Conservation (phyloP, 495 filamentous ascomycete genomes). For the Penicillium diatomitis region DNA sequence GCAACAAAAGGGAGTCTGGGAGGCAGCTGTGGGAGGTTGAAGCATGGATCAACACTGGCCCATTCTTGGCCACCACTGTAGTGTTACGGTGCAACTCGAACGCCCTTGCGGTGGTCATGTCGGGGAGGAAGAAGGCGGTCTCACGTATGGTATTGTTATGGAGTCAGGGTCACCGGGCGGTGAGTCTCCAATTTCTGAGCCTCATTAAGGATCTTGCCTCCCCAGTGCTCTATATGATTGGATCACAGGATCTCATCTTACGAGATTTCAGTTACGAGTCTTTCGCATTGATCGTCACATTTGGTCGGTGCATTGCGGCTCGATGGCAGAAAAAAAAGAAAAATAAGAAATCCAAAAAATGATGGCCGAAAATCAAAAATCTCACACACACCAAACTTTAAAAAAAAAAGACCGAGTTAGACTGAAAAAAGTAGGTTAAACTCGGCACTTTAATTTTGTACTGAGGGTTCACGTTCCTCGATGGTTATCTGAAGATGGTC, state of each 20-base stretch:
- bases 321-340: neutral
- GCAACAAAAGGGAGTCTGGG: neutral
- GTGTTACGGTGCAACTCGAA: slow-evolving; percentile 23
- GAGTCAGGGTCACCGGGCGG: neutral
- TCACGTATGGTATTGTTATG: slow-evolving; percentile 6
- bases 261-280: neutral
- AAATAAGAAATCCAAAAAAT: too few species aligned
- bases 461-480: neutral
- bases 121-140: slow-evolving; percentile 8
- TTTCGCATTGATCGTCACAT: neutral
- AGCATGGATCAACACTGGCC: slow-evolving; percentile 35
- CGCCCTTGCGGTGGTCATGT: slow-evolving; percentile 19
- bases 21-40: slow-evolving; percentile 2
- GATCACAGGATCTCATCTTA: neutral
- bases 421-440: neutral
- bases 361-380: too few species aligned
- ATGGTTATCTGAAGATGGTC: too few species aligned
- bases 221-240: neutral
- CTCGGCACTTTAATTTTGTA: neutral
- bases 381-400: too few species aligned
- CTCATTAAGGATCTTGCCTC: too few species aligned
- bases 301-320: neutral
- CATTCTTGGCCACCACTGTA: slow-evolving; percentile 19
- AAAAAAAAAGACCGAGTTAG: too few species aligned
- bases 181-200: neutral